These are phyloP conservation scores for Fusarium longipes DNA, from an alignment of 2,329 filamentous ascomycete genomes.

Conservation along the genomic window DNA sequence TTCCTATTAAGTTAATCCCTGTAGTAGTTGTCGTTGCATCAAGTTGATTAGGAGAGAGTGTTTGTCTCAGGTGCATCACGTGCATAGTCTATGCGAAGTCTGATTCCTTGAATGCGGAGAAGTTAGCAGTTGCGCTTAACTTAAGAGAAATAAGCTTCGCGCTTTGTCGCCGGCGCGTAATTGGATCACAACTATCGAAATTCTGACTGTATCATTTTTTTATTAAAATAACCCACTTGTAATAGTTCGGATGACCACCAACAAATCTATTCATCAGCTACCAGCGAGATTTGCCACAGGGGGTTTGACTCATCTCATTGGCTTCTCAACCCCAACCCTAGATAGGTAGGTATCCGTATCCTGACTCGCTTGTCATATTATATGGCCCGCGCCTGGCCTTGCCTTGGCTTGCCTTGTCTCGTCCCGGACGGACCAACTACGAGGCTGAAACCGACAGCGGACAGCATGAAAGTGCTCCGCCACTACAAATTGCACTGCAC, in stretches of 20 bases:
- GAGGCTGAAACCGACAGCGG: constrained; percentile 38
- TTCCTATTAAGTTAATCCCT: background rate
- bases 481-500: constrained; percentile 14
- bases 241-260: constrained; percentile 10
- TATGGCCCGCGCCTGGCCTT: constrained; percentile 18
- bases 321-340: constrained; percentile 32
- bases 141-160: constrained; percentile 13
- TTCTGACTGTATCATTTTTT: background rate
- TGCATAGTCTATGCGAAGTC: constrained; percentile 6
- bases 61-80: constrained; percentile 31
- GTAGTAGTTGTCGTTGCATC: constrained; percentile 9
- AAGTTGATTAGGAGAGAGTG: background rate
- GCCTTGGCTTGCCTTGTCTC: constrained; percentile 22
- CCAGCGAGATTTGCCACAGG: constrained; percentile 36
- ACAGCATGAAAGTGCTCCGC: constrained; percentile 37
- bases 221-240: constrained; percentile 5
- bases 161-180: constrained; percentile 3
- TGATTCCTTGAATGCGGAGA: constrained; percentile 1
- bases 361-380: constrained; percentile 39
- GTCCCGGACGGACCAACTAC: constrained; percentile 29
- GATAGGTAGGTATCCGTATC: constrained; percentile 15
- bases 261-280: constrained; percentile 18
- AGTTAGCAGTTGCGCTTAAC: background rate
- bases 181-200: background rate
- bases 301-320: constrained; percentile 30